Base-by-base conservation (phyloP, 148 eudicot species). In the Heliosperma pusillum region DNA sequence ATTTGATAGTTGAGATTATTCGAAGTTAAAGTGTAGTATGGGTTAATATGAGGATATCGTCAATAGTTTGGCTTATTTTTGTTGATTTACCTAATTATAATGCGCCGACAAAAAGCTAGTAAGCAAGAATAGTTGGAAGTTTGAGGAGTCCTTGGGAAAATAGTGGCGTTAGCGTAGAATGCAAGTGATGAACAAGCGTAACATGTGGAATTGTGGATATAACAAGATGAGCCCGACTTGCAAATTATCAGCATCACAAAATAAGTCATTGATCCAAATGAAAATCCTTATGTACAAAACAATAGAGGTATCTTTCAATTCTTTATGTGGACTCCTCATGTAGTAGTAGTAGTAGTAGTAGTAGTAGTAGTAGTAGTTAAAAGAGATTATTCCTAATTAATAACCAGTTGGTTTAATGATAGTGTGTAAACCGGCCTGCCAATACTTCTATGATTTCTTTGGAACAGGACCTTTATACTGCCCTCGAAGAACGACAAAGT, bases 391-490 rank as follows among this genome's bases (percentile, higher is more conserved):
- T 71, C 50, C 47, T 22, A 69, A 45, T 69, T 63, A 69, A 65
- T 52, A 26, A 52, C 77, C 52, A 44, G 3, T 67, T 27, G 58
- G 16, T 67, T 63, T 66, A 78, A 78, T 74, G 66, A 26, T 80
- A 78, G 57, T 59, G 75, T 73, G 68, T 60, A 44, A 64, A 27
- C 72, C 73, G 7, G 29, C 40, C 70, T 55, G 56, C 73, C 24
- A 74, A 70, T 55, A 77, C 64, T 20, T 76, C 20, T 79, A 81
- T 25, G 85, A 20, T 58, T 79, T 86, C 79, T 79, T 86, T 24
- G 78, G 74, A 16, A 81, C 53, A 9, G 88, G 88, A 58, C 86
- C 88, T 72, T 81, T 83, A 70, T 83, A 81, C 26, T 85, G 76
- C 30, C 85, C 86, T 27, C 85, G 74, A 16, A 83, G 73, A 52